Percentiles rank a stretch among this genome's conserved stretches.
Conservation (phyloP, 1,139 yeast genomes). For the Protomyces macrosporus region DNA sequence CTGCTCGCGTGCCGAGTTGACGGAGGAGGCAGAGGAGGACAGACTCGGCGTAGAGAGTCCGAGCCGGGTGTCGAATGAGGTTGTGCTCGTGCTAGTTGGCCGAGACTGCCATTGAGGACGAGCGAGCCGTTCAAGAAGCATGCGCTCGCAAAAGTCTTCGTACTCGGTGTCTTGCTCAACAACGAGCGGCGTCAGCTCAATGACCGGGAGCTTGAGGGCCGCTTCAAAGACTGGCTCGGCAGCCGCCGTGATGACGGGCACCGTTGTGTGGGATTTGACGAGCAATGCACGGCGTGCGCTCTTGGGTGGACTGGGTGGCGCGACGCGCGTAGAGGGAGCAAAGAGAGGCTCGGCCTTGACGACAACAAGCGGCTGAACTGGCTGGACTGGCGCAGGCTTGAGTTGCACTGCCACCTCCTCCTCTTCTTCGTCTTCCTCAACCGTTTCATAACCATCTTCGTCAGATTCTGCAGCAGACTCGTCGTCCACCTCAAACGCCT, state of each 20-base stretch:
- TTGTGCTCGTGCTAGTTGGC: background rate
- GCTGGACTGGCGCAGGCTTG: background rate
- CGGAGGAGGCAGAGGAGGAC: conserved; percentile 6
- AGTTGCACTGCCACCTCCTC: background rate
- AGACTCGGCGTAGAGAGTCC: background rate
- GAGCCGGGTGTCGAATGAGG: background rate
- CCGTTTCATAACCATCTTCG: background rate
- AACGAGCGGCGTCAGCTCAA: background rate
- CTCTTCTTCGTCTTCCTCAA: background rate
- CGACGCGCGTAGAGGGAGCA: background rate
- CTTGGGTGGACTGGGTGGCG: background rate
- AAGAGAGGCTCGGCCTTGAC: background rate
- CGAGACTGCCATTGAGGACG: background rate
- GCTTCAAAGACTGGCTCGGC: background rate
- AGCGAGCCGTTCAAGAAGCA: background rate
- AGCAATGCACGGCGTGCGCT: background rate
- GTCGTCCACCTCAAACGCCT: background rate
- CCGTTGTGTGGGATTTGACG: background rate
- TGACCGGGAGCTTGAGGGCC: background rate
- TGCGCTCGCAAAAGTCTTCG: background rate
- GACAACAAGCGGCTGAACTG: background rate
- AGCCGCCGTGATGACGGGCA: too few relatives aligned
- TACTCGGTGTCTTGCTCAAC: background rate
- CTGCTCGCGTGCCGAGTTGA: background rate
- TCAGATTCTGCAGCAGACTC: background rate